Evolutionary conservation across 345 rosid species (phyloP).

Genomic region (Eucalyptus sp.): DNA sequence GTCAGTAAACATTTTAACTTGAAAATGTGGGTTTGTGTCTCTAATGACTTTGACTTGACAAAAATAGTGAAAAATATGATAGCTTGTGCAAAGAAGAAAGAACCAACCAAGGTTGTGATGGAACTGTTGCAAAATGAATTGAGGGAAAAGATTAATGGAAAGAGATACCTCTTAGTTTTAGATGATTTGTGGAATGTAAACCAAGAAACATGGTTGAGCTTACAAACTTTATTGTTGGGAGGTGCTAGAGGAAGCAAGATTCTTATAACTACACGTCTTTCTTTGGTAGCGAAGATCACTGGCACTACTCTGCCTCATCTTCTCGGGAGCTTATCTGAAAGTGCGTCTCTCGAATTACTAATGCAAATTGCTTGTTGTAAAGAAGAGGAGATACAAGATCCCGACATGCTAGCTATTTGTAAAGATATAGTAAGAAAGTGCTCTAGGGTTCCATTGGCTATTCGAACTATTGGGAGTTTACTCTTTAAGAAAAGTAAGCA

Average conservation of each 20-base stretch:
- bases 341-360: fast-evolving
- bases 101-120: fast-evolving
- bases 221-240: fast-evolving
- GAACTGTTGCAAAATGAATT: fast-evolving
- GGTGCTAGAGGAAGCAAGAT: background rate
- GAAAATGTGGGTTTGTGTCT: too few relatives aligned
- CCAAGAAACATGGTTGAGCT: fast-evolving
- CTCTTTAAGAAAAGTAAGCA: fast-evolving
- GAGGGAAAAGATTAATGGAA: fast-evolving
- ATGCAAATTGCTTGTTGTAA: background rate
- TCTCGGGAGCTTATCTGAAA: fast-evolving
- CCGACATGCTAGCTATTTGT: fast-evolving
- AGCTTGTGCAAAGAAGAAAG: fast-evolving
- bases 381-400: fast-evolving
- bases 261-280: fast-evolving
- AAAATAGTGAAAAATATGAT: fast-evolving
- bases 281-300: fast-evolving
- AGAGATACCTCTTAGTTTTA: too few relatives aligned
- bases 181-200: fast-evolving
- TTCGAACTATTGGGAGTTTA: background rate
- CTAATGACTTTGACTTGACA: fast-evolving
- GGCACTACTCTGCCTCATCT: fast-evolving
- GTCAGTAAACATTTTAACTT: fast-evolving
- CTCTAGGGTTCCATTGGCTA: fast-evolving
- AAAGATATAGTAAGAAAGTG: background rate